These are phyloP conservation scores for Mycena sp. DNA, from an alignment of 1,284 basidiomycete genomes.

Conservation along the genomic window DNA sequence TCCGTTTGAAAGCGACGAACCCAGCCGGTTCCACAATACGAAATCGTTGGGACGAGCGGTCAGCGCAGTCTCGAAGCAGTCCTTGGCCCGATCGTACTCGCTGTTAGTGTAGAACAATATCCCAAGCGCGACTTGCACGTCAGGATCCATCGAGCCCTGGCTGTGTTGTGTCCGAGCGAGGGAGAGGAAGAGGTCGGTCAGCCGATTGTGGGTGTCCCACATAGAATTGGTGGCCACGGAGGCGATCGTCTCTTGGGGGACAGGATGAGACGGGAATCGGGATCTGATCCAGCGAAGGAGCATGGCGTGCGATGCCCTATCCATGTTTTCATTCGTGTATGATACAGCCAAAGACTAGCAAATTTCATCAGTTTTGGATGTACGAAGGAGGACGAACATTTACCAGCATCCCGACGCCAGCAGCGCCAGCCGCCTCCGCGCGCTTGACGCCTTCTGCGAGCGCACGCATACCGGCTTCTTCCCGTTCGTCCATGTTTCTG, in stretches of 20 bases:
- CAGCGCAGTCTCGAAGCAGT: conserved; percentile 92
- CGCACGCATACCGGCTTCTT: conserved; percentile 83
- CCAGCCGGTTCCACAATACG: conserved; percentile 95
- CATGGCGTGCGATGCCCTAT: conserved; percentile 88
- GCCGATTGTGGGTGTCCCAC: conserved; percentile 87
- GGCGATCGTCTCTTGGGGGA: conserved; percentile 66
- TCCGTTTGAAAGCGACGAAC: conserved; percentile 95
- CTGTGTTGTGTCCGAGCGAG: conserved; percentile 85
- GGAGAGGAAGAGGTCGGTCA: conserved; percentile 87
- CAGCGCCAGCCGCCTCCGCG: conserved; percentile 69
- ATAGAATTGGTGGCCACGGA: conserved; percentile 69
- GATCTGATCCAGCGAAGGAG: conserved; percentile 89
- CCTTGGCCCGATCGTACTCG: conserved; percentile 84
- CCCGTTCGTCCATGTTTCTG: conserved; percentile 95
- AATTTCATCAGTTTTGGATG: neutral
- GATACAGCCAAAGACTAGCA: conserved; percentile 91
- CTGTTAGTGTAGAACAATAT: conserved; percentile 91
- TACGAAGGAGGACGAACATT: conserved; percentile 39
- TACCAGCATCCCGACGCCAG: conserved; percentile 86
- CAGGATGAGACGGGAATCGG: conserved; percentile 75
- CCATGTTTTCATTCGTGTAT: conserved; percentile 96
- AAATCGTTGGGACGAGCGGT: conserved; percentile 89
- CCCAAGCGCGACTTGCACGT: conserved; percentile 94
- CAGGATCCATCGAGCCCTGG: conserved; percentile 83
- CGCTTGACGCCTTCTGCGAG: conserved; percentile 73